Evolutionary conservation across 805 yeast species (phyloP), one percentile per base, ranked within the genome.

Genomic region (Yarrowia keelungensis): DNA sequence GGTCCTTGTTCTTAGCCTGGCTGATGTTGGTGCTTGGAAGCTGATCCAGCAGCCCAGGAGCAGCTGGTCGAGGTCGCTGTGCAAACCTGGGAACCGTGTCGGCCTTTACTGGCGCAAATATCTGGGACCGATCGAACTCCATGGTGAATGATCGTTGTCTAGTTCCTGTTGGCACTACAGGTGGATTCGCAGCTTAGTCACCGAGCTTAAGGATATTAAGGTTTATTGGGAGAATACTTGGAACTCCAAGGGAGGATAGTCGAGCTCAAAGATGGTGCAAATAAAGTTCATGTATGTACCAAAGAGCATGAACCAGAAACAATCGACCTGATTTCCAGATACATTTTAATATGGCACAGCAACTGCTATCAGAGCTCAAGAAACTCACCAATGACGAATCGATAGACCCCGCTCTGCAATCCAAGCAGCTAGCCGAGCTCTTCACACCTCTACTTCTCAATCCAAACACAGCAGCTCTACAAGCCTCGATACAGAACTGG

Each of bases 121-220:
- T 45, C 69, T 38, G 47, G 19, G 65, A 59, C 2, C 65, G 65
- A 9, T 43, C 51, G 65, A 59, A 59, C 62, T 73, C 15, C 70
- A 73, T 39, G 3, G 36, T 51, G 58, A 36, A 51, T 16, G 5
- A 38, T 15, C n/a, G 53, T 15, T 15, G 53, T 32, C 14, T 32
- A 19, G 35, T 14, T 19, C 12, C 38, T 19, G 45, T 14, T 53
- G 35, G 36, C 19, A 35, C 8, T 8, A 19, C 19, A 53, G 42
- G 10, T 39, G 19, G 45, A 38, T 38, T 39, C 10, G 14, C 16
- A 14, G 43, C 39, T 53, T 35, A 36, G 59, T 53, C 43, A 53
- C 10, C 3, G 15, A 53, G 59, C 26, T 51, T 36, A 51, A n/a
- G 5, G 2, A 0, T 10, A 14, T 8, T 14, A 49, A 47, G 53